Evolutionary conservation across 2,329 filamentous ascomycete species (phyloP).

Genomic region (Botrytis medusae): DNA sequence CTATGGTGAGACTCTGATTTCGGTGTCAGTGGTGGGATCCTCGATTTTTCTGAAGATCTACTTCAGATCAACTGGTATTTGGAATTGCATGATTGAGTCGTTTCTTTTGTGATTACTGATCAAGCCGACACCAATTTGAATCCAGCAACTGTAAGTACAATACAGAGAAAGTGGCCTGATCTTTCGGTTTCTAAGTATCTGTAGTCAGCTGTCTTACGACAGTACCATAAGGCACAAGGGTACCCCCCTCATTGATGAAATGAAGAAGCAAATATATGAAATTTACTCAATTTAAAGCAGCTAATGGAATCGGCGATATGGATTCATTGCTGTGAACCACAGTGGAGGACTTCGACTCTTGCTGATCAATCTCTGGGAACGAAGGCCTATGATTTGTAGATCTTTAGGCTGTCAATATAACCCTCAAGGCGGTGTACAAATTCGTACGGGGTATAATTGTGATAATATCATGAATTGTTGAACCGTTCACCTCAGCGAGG

Average conservation of each 20-base stretch:
- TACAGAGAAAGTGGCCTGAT: not conserved
- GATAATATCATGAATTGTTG: not conserved
- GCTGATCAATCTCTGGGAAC: not conserved
- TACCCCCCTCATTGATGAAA: not conserved
- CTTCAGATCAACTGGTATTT: not conserved
- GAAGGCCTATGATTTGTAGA: constrained; percentile 16
- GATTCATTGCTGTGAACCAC: constrained; percentile 9
- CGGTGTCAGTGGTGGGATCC: not conserved
- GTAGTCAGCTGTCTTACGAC: not conserved
- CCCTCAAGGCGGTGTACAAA: constrained; percentile 14
- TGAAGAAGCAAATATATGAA: not conserved
- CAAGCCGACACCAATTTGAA: not conserved
- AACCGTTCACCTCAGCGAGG: not conserved
- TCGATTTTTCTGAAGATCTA: not conserved
- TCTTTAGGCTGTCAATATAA: constrained; percentile 1
- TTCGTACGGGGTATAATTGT: not conserved
- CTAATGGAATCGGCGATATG: constrained; percentile 14
- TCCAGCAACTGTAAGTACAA: not conserved
- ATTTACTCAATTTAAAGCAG: constrained; percentile 14
- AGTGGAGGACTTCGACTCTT: constrained; percentile 18
- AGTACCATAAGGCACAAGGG: not conserved
- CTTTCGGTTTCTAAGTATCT: not conserved
- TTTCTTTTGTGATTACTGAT: not conserved
- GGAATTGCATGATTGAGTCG: not conserved
- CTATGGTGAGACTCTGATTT: constrained; percentile 1